A percentile compares a stretch with the other conserved stretches of the same genome.
Conservation (phyloP, 768 basidiomycete species). For the Naganishia friedmannii region DNA sequence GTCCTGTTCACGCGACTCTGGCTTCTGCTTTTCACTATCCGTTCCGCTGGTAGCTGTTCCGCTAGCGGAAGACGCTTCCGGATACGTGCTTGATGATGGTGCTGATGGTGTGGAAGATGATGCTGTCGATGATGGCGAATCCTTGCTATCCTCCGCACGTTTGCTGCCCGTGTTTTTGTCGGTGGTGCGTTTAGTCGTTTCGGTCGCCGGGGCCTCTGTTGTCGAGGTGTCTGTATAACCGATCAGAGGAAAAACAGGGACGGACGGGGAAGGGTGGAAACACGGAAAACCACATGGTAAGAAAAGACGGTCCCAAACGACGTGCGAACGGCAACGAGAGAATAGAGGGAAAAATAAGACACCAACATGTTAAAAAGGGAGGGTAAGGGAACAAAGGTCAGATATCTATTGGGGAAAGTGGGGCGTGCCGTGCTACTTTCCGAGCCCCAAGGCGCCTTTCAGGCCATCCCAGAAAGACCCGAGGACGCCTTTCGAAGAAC, state of each 20-base stretch:
- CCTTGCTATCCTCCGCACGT: background rate
- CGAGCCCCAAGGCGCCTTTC: slow-evolving; percentile 12
- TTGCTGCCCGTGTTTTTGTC: background rate
- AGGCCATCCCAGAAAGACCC: slow-evolving; percentile 18
- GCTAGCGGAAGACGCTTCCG: background rate
- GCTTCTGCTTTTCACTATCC: background rate
- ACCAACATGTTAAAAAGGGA: slow-evolving; percentile 20
- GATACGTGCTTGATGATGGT: background rate
- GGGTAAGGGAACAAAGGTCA: slow-evolving; percentile 10
- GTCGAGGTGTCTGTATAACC: background rate
- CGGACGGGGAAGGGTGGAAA: background rate
- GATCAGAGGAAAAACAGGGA: background rate
- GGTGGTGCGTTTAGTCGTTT: background rate
- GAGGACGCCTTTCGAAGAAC: background rate
- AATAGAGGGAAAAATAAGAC: background rate
- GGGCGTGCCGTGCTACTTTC: background rate
- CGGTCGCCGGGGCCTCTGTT: background rate
- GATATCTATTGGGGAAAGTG: slow-evolving; percentile 1
- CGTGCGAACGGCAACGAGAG: slow-evolving; percentile 3
- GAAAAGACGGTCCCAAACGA: slow-evolving; percentile 1
- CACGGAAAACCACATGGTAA: slow-evolving; percentile 6
- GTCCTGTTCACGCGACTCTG: background rate
- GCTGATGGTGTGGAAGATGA: no score
- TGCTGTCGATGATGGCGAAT: background rate
- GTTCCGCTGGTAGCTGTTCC: background rate